phyloP scores from a whole-genome alignment of 441 rosid species.

The Corymbia citriodora region DNA sequence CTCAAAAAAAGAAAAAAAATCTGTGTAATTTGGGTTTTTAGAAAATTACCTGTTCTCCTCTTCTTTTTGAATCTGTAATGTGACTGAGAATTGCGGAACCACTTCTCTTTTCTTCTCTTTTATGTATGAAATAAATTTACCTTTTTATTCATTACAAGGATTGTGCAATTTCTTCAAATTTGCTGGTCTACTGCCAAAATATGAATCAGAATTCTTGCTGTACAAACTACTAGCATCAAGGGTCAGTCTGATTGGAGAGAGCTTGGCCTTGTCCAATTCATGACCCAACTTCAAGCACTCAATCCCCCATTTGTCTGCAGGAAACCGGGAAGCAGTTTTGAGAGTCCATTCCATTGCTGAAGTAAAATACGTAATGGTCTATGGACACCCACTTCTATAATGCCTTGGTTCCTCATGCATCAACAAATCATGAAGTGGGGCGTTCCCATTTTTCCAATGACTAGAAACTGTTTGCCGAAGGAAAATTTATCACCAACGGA shows the following conservation, averaged over 20 bases:
- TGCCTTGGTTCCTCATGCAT: background rate
- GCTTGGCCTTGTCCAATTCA: background rate
- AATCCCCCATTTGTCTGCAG: background rate
- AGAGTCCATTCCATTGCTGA: background rate
- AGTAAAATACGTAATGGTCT: background rate
- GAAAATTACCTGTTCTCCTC: background rate
- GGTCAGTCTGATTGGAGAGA: background rate
- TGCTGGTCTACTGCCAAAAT: background rate
- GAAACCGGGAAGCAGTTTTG: background rate
- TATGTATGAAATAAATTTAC: background rate
- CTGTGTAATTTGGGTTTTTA: background rate
- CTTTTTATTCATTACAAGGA: background rate
- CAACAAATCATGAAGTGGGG: background rate
- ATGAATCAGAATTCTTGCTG: background rate
- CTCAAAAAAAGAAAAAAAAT: background rate
- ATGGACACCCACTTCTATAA: background rate
- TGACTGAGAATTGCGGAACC: background rate
- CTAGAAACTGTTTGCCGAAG: background rate
- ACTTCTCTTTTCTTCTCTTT: background rate
- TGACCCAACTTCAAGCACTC: background rate
- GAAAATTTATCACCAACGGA: background rate
- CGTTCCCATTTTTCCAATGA: background rate
- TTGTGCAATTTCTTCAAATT: background rate
- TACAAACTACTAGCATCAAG: background rate
- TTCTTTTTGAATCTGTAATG: background rate